phyloP scores from a whole-genome alignment of 2,329 filamentous ascomycete genomes.

The Talaromyces sp. region DNA sequence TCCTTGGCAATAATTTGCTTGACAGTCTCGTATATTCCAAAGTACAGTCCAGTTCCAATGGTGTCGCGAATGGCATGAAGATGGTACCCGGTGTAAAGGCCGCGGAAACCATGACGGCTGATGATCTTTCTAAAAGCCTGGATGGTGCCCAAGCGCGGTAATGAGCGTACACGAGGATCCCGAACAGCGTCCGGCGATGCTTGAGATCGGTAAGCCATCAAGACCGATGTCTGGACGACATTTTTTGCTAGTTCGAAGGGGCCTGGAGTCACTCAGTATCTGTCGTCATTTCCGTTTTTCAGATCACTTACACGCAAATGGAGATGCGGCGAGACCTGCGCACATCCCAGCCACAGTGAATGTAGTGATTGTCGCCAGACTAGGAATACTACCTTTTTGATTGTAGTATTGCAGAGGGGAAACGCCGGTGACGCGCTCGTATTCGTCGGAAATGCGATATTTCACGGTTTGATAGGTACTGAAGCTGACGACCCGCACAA shows the following conservation, averaged over 20 bases:
- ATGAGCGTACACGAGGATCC: conserved; percentile 34
- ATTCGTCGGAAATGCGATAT: conserved; percentile 38
- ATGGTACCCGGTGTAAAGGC: conserved; percentile 47
- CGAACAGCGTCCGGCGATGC: conserved; percentile 35
- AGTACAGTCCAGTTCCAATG: conserved; percentile 46
- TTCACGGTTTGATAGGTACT: conserved; percentile 46
- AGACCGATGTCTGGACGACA: conserved; percentile 48
- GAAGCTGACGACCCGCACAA: conserved; percentile 46
- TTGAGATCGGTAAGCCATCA: conserved; percentile 42
- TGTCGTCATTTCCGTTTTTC: not conserved
- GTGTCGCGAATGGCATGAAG: conserved; percentile 46
- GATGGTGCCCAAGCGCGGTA: conserved; percentile 42
- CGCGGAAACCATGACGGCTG: conserved; percentile 41
- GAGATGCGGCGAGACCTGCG: conserved; percentile 41
- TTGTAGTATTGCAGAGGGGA: conserved; percentile 43
- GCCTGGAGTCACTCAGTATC: conserved; percentile 28
- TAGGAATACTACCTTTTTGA: conserved; percentile 42
- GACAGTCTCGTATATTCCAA: conserved; percentile 47
- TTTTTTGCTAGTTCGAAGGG: conserved; percentile 50
- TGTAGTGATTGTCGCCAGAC: conserved; percentile 39
- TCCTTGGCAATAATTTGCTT: conserved; percentile 47
- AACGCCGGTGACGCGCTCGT: conserved; percentile 40
- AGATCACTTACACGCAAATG: conserved; percentile 42
- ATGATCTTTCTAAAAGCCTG: conserved; percentile 44
- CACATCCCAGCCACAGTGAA: conserved; percentile 43